Evolutionary conservation across 805 yeast species (phyloP).

Genomic region (Metschnikowia lochheadii): DNA sequence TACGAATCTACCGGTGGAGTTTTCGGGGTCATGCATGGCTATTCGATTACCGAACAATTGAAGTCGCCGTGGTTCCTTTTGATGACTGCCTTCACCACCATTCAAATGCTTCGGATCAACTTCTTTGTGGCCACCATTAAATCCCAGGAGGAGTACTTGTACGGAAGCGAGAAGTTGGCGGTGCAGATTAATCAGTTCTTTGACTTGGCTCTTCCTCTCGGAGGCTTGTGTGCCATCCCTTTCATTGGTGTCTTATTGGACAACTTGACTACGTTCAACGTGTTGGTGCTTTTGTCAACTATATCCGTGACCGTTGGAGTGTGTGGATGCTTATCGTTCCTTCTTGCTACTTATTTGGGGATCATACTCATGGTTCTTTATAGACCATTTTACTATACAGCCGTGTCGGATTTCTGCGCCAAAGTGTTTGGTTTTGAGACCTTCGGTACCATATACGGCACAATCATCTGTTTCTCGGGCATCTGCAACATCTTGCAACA

Average conservation of each 20-base stretch:
- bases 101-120: slow-evolving; percentile 89
- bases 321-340: slow-evolving; percentile 58
- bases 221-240: slow-evolving; percentile 85
- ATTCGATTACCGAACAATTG: slow-evolving; percentile 46
- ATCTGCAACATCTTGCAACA: slow-evolving; percentile 72
- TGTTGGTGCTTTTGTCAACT: slow-evolving; percentile 47
- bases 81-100: slow-evolving; percentile 73
- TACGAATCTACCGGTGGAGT: slow-evolving; percentile 47
- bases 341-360: slow-evolving; percentile 61
- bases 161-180: slow-evolving; percentile 53
- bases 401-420: slow-evolving; percentile 86
- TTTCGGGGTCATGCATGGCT: slow-evolving; percentile 76
- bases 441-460: slow-evolving; percentile 88
- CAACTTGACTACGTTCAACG: slow-evolving; percentile 58
- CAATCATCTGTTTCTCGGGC: slow-evolving; percentile 79
- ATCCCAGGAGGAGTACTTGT: slow-evolving; percentile 73
- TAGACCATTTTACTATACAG: slow-evolving; percentile 90
- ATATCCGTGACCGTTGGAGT: slow-evolving; percentile 65
- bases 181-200: slow-evolving; percentile 60
- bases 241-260: slow-evolving; percentile 80
- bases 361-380: slow-evolving; percentile 71
- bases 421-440: slow-evolving; percentile 91
- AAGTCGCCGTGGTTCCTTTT: slow-evolving; percentile 70
- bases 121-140: slow-evolving; percentile 88
- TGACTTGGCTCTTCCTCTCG: slow-evolving; percentile 82